Percentiles rank a stretch among this genome's conserved stretches.
Conservation (phyloP, 2,329 filamentous ascomycete genomes). For the Plenodomus lindquistii region DNA sequence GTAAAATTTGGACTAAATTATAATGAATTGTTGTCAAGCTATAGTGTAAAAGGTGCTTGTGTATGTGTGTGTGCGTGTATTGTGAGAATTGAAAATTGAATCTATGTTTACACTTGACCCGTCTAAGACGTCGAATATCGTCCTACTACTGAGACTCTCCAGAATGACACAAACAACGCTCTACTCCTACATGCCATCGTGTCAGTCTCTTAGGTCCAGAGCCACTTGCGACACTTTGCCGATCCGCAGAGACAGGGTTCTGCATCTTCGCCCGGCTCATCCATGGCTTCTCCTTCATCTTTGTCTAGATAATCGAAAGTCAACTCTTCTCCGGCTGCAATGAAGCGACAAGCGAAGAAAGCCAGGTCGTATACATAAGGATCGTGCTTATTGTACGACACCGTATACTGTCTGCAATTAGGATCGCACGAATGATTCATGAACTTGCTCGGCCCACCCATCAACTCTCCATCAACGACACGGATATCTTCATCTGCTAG, state of each 20-base stretch:
- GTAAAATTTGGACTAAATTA: neutral
- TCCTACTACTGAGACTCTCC: too few species aligned
- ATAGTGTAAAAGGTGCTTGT: neutral
- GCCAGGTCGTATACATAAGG: constrained; percentile 76
- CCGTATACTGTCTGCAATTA: constrained; percentile 77
- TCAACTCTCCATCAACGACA: constrained; percentile 69
- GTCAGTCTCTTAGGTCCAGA: constrained; percentile 62
- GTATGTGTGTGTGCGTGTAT: neutral
- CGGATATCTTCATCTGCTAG: constrained; percentile 50
- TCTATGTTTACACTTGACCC: too few species aligned
- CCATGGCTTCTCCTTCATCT: constrained; percentile 56
- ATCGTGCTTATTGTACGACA: constrained; percentile 76
- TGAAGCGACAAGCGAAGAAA: constrained; percentile 71
- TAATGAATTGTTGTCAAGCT: neutral
- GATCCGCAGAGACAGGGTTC: constrained; percentile 62
- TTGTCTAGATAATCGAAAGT: constrained; percentile 81
- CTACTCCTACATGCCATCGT: too few species aligned
- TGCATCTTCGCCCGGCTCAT: constrained; percentile 53
- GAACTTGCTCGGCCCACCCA: constrained; percentile 77
- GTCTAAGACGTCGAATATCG: too few species aligned
- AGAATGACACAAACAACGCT: too few species aligned
- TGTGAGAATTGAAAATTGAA: too few species aligned
- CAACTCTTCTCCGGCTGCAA: constrained; percentile 68
- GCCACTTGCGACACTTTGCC: constrained; percentile 66
- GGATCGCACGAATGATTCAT: constrained; percentile 84